Conservation (phyloP, 2,329 filamentous ascomycete species). For the Cladophialophora carrionii region DNA sequence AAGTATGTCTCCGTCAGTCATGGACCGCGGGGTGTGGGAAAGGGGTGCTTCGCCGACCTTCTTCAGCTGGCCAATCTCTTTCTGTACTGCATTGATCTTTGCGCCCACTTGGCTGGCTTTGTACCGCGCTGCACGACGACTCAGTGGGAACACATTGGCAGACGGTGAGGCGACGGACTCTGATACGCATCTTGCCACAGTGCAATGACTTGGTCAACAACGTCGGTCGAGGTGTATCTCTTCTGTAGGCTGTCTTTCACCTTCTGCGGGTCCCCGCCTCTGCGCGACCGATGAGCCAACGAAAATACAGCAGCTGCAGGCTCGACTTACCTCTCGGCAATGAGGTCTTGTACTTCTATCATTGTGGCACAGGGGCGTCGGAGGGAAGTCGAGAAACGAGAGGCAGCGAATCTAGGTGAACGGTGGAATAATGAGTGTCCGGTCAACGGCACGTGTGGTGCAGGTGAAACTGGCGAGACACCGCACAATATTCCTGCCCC, state of each 20-base stretch:
- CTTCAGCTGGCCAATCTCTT: conserved; percentile 88
- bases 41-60: conserved; percentile 59
- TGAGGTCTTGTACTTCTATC: conserved; percentile 78
- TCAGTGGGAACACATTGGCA: conserved; percentile 19
- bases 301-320: conserved; percentile 4
- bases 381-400: background rate
- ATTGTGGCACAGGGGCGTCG: conserved; percentile 48
- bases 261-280: conserved; percentile 86
- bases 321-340: conserved; percentile 62
- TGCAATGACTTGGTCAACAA: conserved; percentile 84
- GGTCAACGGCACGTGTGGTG: conserved; percentile 16
- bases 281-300: conserved; percentile 20
- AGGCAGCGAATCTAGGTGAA: background rate
- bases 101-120: conserved; percentile 77
- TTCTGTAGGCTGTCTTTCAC: conserved; percentile 89
- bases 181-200: conserved; percentile 38
- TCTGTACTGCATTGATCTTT: conserved; percentile 85
- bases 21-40: background rate
- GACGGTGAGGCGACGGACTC: conserved; percentile 8
- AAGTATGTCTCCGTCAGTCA: conserved; percentile 1
- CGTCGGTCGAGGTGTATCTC: conserved; percentile 76
- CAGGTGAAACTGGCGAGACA: conserved; percentile 5
- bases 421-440: background rate
- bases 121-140: conserved; percentile 63
- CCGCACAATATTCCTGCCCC: conserved; percentile 15